These are phyloP conservation scores for Fusarium algeriense DNA, from an alignment of 2,329 filamentous ascomycete genomes.

Conservation along the genomic window DNA sequence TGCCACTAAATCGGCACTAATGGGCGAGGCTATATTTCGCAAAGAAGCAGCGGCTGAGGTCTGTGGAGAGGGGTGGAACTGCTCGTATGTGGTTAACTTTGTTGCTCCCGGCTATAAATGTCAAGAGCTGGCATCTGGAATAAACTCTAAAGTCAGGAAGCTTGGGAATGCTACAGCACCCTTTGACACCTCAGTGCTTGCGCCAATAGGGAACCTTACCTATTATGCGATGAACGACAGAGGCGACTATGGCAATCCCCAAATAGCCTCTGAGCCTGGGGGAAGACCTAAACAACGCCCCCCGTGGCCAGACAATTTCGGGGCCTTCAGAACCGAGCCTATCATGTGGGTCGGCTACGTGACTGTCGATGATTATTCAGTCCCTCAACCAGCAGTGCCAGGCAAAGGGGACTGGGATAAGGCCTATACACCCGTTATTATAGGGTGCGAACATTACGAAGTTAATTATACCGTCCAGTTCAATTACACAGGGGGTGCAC, in stretches of 20 bases:
- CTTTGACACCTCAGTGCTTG: background rate
- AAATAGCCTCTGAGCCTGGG: rapidly evolving
- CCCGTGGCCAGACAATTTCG: background rate
- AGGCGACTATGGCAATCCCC: rapidly evolving
- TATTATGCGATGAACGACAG: background rate
- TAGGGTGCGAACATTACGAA: slow-evolving; percentile 26
- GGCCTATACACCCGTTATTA: background rate
- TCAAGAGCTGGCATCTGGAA: background rate
- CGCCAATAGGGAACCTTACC: rapidly evolving
- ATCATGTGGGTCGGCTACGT: slow-evolving; percentile 33
- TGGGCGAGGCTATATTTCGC: rapidly evolving
- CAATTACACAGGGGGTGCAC: rapidly evolving
- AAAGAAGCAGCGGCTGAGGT: background rate
- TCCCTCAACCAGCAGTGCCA: rapidly evolving
- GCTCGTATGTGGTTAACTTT: slow-evolving; percentile 4
- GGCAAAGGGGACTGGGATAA: rapidly evolving
- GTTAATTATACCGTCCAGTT: background rate
- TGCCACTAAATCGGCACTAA: rapidly evolving
- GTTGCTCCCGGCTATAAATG: slow-evolving; percentile 25
- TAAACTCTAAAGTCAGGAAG: background rate
- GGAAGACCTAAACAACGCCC: rapidly evolving
- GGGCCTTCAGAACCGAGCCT: slow-evolving; percentile 16
- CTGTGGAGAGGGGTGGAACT: slow-evolving; percentile 10
- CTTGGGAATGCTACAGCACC: background rate
- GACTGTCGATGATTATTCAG: rapidly evolving